Evolutionary conservation across 148 eudicot species (phyloP), one percentile per base, ranked within the genome.

Genomic region (Rhododendron vialii): DNA sequence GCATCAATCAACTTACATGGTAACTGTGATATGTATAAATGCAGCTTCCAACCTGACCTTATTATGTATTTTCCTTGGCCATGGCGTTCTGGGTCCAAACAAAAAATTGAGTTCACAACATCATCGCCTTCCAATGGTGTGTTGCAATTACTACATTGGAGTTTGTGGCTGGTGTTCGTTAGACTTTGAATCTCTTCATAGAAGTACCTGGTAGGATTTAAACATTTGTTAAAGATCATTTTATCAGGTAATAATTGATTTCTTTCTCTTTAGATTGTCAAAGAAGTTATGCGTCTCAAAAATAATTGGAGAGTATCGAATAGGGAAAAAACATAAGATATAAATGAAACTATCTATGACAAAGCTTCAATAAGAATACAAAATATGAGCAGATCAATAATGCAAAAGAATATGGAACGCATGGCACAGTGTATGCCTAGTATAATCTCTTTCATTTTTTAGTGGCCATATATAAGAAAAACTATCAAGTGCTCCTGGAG

Each of bases 11-110:
- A 91, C 98, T 91, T 85, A 95, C 99, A 96, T 73, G 99, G 99
- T 83, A 95, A 89, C 87, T 96, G 99, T 22, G 99, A 96, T 84
- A 96, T 89, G 85, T 96, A 96, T 89, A 96, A 75, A 88, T 96
- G 99, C 35, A 95, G 91, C 85, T 91, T 89, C 96, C 95, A 96
- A 69, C 95, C 98, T 71, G 87, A 90, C 88, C 84, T 94, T 86
- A 96, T 57, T 88, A 85, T 91, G 91, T 89, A 93, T 84, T 89
- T 94, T 84, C 90, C 84, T 84, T 55, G 81, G 77, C 86, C 91
- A 86, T 79, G 84, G 75, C 73, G 82, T 82, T 90, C 90, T 9
- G 88, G 79, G 80, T 89, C 95, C 91, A 92, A 69, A 84, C 65
- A 88, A 81, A 93, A 84, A 57, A 90, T 89, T 47, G 91, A 86